A percentile compares a stretch with the other conserved stretches of the same genome.
Conservation (phyloP, 2,329 filamentous ascomycete species). For the Penicillium glabrum region DNA sequence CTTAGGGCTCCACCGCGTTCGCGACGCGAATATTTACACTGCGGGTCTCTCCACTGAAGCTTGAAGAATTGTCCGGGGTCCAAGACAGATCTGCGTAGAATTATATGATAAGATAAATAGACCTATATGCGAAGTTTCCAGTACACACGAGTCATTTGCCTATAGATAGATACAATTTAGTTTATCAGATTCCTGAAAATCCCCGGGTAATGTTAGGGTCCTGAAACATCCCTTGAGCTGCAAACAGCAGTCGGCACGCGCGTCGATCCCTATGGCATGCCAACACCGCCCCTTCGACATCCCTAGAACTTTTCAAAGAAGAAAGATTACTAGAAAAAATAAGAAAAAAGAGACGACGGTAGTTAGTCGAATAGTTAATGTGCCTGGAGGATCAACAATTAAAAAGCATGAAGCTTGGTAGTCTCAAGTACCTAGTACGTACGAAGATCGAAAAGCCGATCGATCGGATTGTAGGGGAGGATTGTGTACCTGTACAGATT, state of each 20-base stretch:
- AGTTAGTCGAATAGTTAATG: neutral
- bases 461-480: neutral
- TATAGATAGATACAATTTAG: too few relatives aligned
- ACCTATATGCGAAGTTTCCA: neutral
- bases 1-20: neutral
- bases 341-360: neutral
- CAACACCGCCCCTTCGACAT: slow-evolving; percentile 16
- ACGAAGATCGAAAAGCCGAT: neutral
- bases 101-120: neutral
- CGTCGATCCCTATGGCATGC: slow-evolving; percentile 23
- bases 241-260: slow-evolving; percentile 17
- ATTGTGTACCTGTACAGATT: neutral
- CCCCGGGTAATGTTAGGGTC: slow-evolving; percentile 3
- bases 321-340: neutral
- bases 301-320: slow-evolving; percentile 1
- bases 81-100: neutral
- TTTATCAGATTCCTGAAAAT: slow-evolving; percentile 4
- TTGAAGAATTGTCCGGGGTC: neutral
- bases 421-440: neutral
- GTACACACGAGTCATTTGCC: too few relatives aligned
- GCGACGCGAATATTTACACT: neutral
- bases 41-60: neutral
- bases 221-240: slow-evolving; percentile 16
- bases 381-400: neutral
- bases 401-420: neutral